Evolutionary conservation across 2,329 filamentous ascomycete genomes (phyloP).

Genomic region (Blastomyces gilchristii): DNA sequence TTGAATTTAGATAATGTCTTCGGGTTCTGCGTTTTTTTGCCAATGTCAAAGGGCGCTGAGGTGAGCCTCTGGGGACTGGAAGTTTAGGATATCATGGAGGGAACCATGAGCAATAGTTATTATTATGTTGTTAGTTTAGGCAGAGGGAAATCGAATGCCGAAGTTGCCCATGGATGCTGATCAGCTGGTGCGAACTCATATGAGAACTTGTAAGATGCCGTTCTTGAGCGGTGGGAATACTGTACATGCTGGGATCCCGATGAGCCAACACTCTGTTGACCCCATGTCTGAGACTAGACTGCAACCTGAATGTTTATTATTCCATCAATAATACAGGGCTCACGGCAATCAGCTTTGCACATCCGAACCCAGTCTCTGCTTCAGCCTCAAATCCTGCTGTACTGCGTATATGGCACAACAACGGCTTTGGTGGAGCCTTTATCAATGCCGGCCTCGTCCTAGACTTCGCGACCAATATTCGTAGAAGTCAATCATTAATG

Average conservation of each 20-base stretch:
- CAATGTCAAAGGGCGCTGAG: too few species aligned
- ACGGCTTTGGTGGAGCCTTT: neutral
- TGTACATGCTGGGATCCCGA: neutral
- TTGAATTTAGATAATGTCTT: too few species aligned
- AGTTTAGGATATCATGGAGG: neutral
- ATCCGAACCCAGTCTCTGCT: neutral
- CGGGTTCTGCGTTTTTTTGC: too few species aligned
- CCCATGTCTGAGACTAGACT: neutral
- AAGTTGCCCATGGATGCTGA: neutral
- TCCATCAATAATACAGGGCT: neutral
- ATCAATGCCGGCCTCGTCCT: neutral
- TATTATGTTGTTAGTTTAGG: too few species aligned
- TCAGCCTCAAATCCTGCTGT: neutral
- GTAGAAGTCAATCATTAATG: neutral
- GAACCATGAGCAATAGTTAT: neutral
- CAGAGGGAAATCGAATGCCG: too few species aligned
- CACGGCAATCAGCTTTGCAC: neutral
- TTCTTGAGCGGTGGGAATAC: neutral
- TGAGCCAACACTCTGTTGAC: neutral
- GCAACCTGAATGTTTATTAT: neutral
- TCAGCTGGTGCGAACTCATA: neutral
- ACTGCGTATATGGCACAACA: neutral
- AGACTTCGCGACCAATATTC: neutral
- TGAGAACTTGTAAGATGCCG: neutral
- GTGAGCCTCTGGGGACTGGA: too few species aligned